Conservation (phyloP, 2,329 filamentous ascomycete species). For the Hymenotorrendiella dingleyae region DNA sequence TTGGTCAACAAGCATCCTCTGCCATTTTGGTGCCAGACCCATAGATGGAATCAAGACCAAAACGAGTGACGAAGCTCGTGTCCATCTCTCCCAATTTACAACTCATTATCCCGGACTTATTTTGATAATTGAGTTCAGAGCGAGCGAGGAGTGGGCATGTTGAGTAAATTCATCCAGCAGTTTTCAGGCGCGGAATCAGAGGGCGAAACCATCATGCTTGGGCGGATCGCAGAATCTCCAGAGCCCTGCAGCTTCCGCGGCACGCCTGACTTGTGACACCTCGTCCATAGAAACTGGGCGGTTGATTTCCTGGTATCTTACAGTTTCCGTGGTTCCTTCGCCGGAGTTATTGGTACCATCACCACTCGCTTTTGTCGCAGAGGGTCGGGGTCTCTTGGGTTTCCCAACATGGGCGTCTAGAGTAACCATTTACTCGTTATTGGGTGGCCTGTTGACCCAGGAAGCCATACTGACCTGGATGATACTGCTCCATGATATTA, state of each 20-base stretch:
- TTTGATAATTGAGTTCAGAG: no score
- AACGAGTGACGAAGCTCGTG: no score
- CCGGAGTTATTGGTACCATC: constrained; percentile 11
- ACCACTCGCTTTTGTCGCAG: constrained; percentile 25
- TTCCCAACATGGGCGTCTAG: constrained; percentile 71
- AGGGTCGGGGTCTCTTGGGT: constrained; percentile 37
- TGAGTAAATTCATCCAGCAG: no score
- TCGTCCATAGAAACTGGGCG: constrained; percentile 61
- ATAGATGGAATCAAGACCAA: no score
- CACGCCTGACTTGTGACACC: constrained; percentile 57
- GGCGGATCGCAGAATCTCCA: constrained; percentile 70
- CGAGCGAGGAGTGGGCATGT: no score
- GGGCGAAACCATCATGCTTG: constrained; percentile 24
- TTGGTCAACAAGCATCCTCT: no score
- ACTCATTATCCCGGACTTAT: no score
- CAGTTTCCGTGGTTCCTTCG: constrained; percentile 30
- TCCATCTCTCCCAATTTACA: no score
- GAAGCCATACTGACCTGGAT: constrained; percentile 41
- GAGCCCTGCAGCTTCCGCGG: constrained; percentile 64
- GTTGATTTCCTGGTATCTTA: constrained; percentile 74
- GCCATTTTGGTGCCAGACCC: no score
- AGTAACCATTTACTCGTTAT: neutral
- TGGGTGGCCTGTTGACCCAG: neutral
- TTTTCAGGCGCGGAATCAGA: constrained; percentile 1
- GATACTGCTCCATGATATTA: constrained; percentile 87